Evolutionary conservation across 2,329 filamentous ascomycete species (phyloP).

Genomic region (Ophiostoma australiae): DNA sequence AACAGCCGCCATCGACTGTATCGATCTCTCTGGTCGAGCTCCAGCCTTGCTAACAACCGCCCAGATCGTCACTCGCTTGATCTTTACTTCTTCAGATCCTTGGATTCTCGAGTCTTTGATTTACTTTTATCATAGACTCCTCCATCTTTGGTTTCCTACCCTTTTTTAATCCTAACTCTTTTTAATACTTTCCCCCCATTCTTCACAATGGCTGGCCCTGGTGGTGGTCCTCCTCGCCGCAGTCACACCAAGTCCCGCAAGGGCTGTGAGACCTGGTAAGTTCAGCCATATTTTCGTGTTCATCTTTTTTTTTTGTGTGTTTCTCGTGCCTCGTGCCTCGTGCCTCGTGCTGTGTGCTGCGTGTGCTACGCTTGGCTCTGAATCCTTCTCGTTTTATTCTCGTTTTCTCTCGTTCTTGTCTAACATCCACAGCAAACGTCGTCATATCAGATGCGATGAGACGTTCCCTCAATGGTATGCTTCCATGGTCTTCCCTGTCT

Average conservation of each 20-base stretch:
- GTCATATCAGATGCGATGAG: slow-evolving; percentile 97
- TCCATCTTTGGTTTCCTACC: not conserved
- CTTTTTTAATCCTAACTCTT: slow-evolving; percentile 29
- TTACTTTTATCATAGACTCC: slow-evolving; percentile 27
- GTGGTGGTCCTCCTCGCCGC: slow-evolving; percentile 81
- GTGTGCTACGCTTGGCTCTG: not conserved
- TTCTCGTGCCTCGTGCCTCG: not conserved
- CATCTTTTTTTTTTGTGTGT: too few relatives aligned
- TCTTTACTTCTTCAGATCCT: not conserved
- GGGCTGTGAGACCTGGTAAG: slow-evolving; percentile 86
- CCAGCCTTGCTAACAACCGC: not conserved
- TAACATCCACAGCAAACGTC: slow-evolving; percentile 63
- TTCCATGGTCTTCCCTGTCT: slow-evolving; percentile 23
- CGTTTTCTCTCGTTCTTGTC: not conserved
- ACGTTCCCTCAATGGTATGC: slow-evolving; percentile 92
- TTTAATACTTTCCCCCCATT: slow-evolving; percentile 35
- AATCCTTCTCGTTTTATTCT: slow-evolving; percentile 23
- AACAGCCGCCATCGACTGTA: not conserved
- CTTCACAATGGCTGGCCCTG: slow-evolving; percentile 76
- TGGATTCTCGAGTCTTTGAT: slow-evolving; percentile 14
- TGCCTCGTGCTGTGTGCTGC: not conserved
- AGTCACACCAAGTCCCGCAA: slow-evolving; percentile 98
- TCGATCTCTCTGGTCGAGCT: not conserved
- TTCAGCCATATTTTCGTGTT: slow-evolving; percentile 17
- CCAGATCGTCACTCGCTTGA: slow-evolving; percentile 26